Evolutionary conservation across 2,329 filamentous ascomycete species (phyloP).

Genomic region (Fusarium begoniae): DNA sequence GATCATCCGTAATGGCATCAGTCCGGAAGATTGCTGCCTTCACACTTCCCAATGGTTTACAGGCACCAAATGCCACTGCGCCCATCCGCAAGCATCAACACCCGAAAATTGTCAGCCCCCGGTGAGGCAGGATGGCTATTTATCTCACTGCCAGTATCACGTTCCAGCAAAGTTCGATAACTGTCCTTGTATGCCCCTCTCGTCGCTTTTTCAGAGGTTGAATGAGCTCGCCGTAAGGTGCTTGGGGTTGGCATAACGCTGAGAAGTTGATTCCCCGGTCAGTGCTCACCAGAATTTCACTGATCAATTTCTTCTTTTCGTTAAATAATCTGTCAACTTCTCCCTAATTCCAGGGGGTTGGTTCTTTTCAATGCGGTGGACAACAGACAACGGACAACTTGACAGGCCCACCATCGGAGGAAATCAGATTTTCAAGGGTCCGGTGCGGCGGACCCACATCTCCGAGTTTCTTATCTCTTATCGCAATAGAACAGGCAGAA

Average conservation of each 20-base stretch:
- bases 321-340: not conserved
- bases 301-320: not conserved
- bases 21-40: not conserved
- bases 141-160: not conserved
- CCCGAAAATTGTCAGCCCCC: not conserved
- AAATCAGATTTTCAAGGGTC: slow-evolving; percentile 16
- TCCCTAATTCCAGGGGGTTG: slow-evolving; percentile 11
- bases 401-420: slow-evolving; percentile 19
- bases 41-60: not conserved
- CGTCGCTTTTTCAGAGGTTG: not conserved
- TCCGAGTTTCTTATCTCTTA: slow-evolving; percentile 41
- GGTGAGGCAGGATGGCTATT: not conserved
- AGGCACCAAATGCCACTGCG: not conserved
- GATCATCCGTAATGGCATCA: not conserved
- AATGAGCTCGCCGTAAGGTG: not conserved
- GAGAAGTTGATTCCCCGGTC: not conserved
- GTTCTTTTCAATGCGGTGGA: slow-evolving; percentile 1
- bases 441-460: slow-evolving; percentile 21
- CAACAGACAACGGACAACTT: not conserved
- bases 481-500: slow-evolving; percentile 17
- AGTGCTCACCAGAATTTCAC: not conserved
- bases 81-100: not conserved
- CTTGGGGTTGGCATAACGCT: not conserved
- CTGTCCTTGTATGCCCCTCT: not conserved
- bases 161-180: not conserved